Conservation (phyloP, 495 filamentous ascomycete species). For the Penicillium canescens region DNA sequence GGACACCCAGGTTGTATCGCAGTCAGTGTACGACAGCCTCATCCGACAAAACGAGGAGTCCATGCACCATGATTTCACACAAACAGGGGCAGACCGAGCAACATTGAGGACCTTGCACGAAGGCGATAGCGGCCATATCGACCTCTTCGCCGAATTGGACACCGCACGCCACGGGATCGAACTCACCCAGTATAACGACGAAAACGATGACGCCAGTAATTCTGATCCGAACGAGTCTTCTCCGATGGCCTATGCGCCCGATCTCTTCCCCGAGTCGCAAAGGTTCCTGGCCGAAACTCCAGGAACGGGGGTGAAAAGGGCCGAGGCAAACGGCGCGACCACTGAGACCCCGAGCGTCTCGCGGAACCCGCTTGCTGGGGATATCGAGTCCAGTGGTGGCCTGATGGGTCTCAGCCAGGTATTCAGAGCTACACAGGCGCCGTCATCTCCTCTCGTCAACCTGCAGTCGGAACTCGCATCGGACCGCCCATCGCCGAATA, state of each 20-base stretch:
- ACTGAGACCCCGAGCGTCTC: conserved; percentile 42
- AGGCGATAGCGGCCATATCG: conserved; percentile 50
- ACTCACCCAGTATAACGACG: conserved; percentile 36
- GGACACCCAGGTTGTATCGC: conserved; percentile 55
- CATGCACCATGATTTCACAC: conserved; percentile 20
- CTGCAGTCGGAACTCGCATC: conserved; percentile 42
- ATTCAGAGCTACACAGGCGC: conserved; percentile 53
- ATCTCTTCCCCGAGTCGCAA: conserved; percentile 51
- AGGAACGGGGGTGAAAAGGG: conserved; percentile 37
- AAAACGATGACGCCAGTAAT: conserved; percentile 40
- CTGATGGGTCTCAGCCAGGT: conserved; percentile 52
- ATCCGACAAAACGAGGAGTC: conserved; percentile 38
- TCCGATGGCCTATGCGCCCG: conserved; percentile 37
- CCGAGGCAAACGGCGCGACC: conserved; percentile 25
- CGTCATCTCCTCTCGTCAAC: conserved; percentile 50
- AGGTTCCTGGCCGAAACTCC: conserved; percentile 49
- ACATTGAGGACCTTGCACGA: conserved; percentile 43
- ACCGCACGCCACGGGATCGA: conserved; percentile 20
- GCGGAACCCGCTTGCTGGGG: conserved; percentile 46
- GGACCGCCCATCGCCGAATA: conserved; percentile 54
- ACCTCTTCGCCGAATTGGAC: conserved; percentile 47
- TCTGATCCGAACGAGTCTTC: conserved; percentile 40
- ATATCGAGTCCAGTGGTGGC: conserved; percentile 41
- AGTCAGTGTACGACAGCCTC: conserved; percentile 51
- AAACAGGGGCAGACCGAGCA: conserved; percentile 28